Percentiles rank a stretch among this genome's conserved stretches.
Evolutionary conservation across 805 yeast genomes (phyloP).

Genomic region (Cyberlindnera samutprakarnensis): DNA sequence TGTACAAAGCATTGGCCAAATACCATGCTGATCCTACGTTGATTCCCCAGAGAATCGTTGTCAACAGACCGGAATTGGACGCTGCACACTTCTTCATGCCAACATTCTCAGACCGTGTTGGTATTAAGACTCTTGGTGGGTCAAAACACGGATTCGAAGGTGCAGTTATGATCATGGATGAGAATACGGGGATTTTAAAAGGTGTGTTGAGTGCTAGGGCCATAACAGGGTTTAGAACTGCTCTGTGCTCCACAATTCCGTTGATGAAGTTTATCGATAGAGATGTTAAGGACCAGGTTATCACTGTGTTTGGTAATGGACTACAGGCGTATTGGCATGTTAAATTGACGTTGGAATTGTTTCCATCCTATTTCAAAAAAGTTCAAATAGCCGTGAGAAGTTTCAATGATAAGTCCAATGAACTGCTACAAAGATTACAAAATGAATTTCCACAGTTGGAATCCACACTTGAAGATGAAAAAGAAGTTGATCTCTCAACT

Average conservation of each 20-base stretch:
- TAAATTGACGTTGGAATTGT: slow-evolving; percentile 33
- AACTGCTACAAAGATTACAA: slow-evolving; percentile 21
- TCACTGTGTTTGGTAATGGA: slow-evolving; percentile 52
- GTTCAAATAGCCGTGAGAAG: slow-evolving; percentile 42
- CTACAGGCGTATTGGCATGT: slow-evolving; percentile 62
- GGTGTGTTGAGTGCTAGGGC: slow-evolving; percentile 54
- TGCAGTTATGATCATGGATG: slow-evolving; percentile 42
- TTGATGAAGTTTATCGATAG: slow-evolving; percentile 30
- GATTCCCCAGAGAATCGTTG: slow-evolving; percentile 49
- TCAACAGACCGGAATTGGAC: slow-evolving; percentile 26
- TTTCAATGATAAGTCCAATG: slow-evolving; percentile 28
- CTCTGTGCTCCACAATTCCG: slow-evolving; percentile 46
- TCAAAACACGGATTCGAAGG: slow-evolving; percentile 57
- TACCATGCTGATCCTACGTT: slow-evolving; percentile 36
- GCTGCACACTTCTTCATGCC: slow-evolving; percentile 57
- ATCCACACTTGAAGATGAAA: slow-evolving; percentile 17
- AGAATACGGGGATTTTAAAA: slow-evolving; percentile 38
- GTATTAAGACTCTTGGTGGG: slow-evolving; percentile 54
- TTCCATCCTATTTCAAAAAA: slow-evolving; percentile 27
- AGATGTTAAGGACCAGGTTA: slow-evolving; percentile 15
- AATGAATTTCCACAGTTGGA: slow-evolving; percentile 23
- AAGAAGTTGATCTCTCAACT: slow-evolving; percentile 24
- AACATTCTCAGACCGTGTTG: slow-evolving; percentile 46
- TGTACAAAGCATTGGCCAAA: slow-evolving; percentile 31
- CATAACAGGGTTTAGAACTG: slow-evolving; percentile 62